Conservation (phyloP, 2,329 filamentous ascomycete genomes). For the Fusarium begoniae region DNA sequence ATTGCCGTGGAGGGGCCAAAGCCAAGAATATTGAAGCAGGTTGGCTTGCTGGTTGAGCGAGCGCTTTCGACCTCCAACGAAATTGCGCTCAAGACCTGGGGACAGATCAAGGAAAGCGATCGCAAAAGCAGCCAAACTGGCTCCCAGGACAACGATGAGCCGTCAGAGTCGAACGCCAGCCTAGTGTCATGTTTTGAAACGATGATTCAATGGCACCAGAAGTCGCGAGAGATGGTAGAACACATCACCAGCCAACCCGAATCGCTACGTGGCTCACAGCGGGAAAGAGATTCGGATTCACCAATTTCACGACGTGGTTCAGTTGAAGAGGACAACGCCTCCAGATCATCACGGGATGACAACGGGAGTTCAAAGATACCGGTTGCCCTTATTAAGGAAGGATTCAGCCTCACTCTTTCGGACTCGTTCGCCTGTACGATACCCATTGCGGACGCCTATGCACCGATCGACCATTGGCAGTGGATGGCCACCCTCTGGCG, state of each 20-base stretch:
- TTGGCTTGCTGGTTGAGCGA: conserved; percentile 71
- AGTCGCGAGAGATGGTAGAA: conserved; percentile 73
- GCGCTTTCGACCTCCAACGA: conserved; percentile 63
- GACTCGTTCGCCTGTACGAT: conserved; percentile 79
- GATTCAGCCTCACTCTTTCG: conserved; percentile 82
- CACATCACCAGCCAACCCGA: conserved; percentile 53
- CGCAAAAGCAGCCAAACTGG: conserved; percentile 7
- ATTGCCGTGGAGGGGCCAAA: conserved; percentile 85
- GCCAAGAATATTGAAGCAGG: conserved; percentile 57
- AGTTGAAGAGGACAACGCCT: conserved; percentile 6
- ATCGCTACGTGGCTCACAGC: conserved; percentile 11
- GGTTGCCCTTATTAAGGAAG: conserved; percentile 77
- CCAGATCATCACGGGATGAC: conserved; percentile 2
- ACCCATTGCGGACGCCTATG: conserved; percentile 80
- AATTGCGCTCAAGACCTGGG: conserved; percentile 56
- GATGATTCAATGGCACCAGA: conserved; percentile 78
- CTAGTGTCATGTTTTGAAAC: conserved; percentile 71
- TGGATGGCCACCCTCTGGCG: conserved; percentile 97
- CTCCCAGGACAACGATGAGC: conserved; percentile 24
- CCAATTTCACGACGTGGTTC: conserved; percentile 21
- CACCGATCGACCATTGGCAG: conserved; percentile 91
- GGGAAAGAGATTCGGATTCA: conserved; percentile 3
- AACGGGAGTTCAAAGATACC: conserved; percentile 57
- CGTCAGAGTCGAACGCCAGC: conserved; percentile 47
- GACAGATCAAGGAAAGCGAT: conserved; percentile 44